These are phyloP conservation scores for Trametes versicolor DNA, from an alignment of 1,284 basidiomycete genomes.

Conservation along the genomic window DNA sequence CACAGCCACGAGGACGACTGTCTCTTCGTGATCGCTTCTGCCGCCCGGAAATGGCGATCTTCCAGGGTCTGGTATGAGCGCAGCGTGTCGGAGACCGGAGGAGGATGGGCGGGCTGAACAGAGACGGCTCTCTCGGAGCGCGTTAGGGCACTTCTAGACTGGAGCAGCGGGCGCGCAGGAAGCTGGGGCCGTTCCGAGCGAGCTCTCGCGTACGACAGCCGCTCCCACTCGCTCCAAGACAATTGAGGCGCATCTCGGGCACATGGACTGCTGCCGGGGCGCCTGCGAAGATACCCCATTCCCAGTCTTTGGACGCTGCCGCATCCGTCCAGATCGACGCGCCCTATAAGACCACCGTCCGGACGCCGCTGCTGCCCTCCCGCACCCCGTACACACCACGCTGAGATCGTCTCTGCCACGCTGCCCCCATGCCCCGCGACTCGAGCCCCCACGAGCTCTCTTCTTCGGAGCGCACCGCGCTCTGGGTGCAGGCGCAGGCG, in stretches of 20 bases:
- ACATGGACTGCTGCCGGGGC: conserved; percentile 26
- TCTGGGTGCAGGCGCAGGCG: conserved; percentile 37
- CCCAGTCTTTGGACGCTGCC: conserved; percentile 24
- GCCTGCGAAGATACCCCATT: conserved; percentile 32
- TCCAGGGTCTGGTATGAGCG: conserved; percentile 6
- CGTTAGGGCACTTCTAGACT: background rate
- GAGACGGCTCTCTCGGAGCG: background rate
- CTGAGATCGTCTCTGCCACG: conserved; percentile 9
- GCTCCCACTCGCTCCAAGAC: conserved; percentile 21
- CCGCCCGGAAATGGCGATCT: conserved; percentile 15
- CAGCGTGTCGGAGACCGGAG: background rate
- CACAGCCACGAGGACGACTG: conserved; percentile 20
- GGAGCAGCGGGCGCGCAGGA: conserved; percentile 9
- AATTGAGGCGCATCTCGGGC: conserved; percentile 16
- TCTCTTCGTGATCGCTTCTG: conserved; percentile 2
- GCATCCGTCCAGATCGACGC: conserved; percentile 19
- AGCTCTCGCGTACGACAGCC: conserved; percentile 23
- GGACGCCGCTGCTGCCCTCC: conserved; percentile 2
- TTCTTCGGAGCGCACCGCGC: conserved; percentile 34
- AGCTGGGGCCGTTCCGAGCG: conserved; percentile 22
- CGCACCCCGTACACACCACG: conserved; percentile 15
- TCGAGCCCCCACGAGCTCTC: conserved; percentile 27
- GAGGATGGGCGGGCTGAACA: background rate
- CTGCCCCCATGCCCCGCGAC: conserved; percentile 28
- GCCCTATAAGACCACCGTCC: conserved; percentile 14